Conservation (phyloP, 164 flowering plant species). For the Sedum album region DNA sequence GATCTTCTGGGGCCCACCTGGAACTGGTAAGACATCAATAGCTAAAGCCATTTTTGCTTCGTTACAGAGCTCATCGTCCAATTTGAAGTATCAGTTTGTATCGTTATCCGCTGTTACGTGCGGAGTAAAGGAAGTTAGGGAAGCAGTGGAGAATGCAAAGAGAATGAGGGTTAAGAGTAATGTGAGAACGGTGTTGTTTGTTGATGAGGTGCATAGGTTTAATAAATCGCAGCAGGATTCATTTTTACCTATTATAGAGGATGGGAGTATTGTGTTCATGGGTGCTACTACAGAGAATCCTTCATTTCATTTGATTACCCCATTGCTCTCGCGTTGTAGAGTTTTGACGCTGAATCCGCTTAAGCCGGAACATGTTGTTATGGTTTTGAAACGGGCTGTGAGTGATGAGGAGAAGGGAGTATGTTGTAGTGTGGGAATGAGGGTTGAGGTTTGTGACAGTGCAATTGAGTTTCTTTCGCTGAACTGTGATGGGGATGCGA, state of each 20-base stretch:
- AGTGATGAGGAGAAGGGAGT: slow-evolving; percentile 42
- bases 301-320: slow-evolving; percentile 75
- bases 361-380: slow-evolving; percentile 31
- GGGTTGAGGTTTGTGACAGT: slow-evolving; percentile 25
- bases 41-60: slow-evolving; percentile 60
- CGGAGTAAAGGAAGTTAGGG: slow-evolving; percentile 86
- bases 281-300: slow-evolving; percentile 97
- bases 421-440: slow-evolving; percentile 25
- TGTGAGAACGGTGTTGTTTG: slow-evolving; percentile 53
- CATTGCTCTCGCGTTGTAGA: slow-evolving; percentile 67
- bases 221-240: slow-evolving; percentile 84
- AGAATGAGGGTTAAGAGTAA: slow-evolving; percentile 20
- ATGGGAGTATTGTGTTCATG: slow-evolving; percentile 65
- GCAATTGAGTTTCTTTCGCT: slow-evolving; percentile 44
- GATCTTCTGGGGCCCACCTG: slow-evolving; percentile 90
- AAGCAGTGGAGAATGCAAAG: slow-evolving; percentile 60
- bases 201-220: slow-evolving; percentile 90
- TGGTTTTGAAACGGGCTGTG: slow-evolving; percentile 38
- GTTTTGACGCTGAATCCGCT: slow-evolving; percentile 54
- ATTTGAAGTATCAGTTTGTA: slow-evolving; percentile 36
- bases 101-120: slow-evolving; percentile 63
- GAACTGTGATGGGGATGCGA: slow-evolving; percentile 82
- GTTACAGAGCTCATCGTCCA: neutral
- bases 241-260: slow-evolving; percentile 78
- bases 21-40: slow-evolving; percentile 83